Evolutionary conservation across 352 stramenopile genomes (phyloP).

Genomic region (Globisporangium carolinianum): DNA sequence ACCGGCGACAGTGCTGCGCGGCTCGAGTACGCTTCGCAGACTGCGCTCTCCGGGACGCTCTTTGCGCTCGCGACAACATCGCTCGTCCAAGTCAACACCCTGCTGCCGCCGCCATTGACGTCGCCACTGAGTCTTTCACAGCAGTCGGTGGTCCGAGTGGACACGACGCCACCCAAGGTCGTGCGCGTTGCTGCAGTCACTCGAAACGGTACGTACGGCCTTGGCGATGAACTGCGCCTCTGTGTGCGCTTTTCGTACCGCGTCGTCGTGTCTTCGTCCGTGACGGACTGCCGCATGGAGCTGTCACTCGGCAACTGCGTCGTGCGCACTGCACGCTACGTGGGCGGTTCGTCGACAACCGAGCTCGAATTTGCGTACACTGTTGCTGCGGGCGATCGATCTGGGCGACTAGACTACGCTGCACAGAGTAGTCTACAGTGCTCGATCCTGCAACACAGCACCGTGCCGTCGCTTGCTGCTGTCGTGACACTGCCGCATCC

Average conservation of each 20-base stretch:
- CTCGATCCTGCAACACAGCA: slow-evolving; percentile 40
- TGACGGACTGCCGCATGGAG: slow-evolving; percentile 27
- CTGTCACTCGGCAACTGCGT: slow-evolving; percentile 31
- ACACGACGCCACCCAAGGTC: slow-evolving; percentile 33
- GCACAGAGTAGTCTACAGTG: slow-evolving; percentile 33
- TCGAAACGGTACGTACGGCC: slow-evolving; percentile 42
- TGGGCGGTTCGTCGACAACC: slow-evolving; percentile 38
- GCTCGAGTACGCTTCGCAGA: slow-evolving; percentile 34
- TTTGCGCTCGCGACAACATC: slow-evolving; percentile 40
- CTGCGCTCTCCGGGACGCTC: slow-evolving; percentile 31
- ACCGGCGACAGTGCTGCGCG: slow-evolving; percentile 19
- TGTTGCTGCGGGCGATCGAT: slow-evolving; percentile 36
- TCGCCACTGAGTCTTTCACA: slow-evolving; percentile 28
- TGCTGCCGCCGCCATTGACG: slow-evolving; percentile 24
- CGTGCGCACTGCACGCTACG: slow-evolving; percentile 29
- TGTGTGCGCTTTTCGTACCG: slow-evolving; percentile 47
- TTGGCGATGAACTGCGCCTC: slow-evolving; percentile 29
- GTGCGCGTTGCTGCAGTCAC: slow-evolving; percentile 17
- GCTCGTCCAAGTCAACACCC: slow-evolving; percentile 17
- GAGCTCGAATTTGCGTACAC: slow-evolving; percentile 52
- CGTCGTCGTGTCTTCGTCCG: slow-evolving; percentile 19
- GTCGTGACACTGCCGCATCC: slow-evolving; percentile 32
- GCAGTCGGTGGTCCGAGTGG: slow-evolving; percentile 27
- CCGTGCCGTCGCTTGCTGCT: slow-evolving; percentile 30
- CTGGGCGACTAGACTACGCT: slow-evolving; percentile 44